phyloP scores from a whole-genome alignment of 2,329 filamentous ascomycete species.

The Monilinia polystroma region DNA sequence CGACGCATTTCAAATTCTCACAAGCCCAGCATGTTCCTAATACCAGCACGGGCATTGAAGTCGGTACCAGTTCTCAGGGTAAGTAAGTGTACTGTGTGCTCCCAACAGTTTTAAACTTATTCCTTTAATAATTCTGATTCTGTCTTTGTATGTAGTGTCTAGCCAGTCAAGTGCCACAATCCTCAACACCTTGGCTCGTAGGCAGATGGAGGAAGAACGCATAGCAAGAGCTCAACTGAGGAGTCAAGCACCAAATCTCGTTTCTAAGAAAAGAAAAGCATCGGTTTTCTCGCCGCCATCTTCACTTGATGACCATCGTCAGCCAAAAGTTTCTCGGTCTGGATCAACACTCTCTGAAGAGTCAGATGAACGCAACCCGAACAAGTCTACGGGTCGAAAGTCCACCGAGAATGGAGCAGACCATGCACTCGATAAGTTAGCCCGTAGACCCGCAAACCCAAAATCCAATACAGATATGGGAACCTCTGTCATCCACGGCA shows the following conservation, averaged over 20 bases:
- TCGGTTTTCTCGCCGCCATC: slow-evolving; percentile 37
- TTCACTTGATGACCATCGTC: slow-evolving; percentile 22
- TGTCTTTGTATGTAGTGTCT: not conserved
- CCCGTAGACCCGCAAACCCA: not conserved
- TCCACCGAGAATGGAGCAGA: not conserved
- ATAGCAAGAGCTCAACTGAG: slow-evolving; percentile 54
- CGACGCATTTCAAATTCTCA: slow-evolving; percentile 12
- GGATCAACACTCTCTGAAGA: not conserved
- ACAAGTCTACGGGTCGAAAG: not conserved
- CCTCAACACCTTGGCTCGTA: slow-evolving; percentile 55
- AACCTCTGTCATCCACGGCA: not conserved
- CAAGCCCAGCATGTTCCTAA: not conserved
- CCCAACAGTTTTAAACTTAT: too few relatives aligned
- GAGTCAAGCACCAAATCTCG: slow-evolving; percentile 50
- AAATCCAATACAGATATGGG: not conserved
- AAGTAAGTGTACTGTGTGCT: not conserved
- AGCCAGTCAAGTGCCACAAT: not conserved
- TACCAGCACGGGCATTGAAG: not conserved
- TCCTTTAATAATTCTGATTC: not conserved
- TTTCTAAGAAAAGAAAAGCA: slow-evolving; percentile 36
- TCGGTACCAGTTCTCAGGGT: slow-evolving; percentile 1
- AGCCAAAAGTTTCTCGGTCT: slow-evolving; percentile 13
- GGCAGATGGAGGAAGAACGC: slow-evolving; percentile 82
- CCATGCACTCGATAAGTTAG: not conserved
- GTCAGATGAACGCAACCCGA: not conserved